Evolutionary conservation across 805 yeast species (phyloP).

Genomic region (Clavispora santaluciae): DNA sequence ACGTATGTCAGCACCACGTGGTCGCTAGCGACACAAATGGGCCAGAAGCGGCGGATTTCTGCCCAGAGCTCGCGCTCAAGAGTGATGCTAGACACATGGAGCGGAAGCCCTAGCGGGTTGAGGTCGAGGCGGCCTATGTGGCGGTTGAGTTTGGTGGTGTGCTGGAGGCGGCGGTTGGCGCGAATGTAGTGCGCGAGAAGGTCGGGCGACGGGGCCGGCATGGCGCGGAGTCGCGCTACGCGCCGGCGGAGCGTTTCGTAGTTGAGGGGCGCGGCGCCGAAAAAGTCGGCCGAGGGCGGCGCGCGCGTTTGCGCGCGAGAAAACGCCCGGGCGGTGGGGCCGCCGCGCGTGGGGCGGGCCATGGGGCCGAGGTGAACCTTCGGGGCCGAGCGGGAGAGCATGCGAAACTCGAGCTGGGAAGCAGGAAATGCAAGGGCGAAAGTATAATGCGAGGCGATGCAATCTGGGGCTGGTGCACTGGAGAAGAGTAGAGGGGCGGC

Average conservation of each 20-base stretch:
- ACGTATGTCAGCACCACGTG: constrained; percentile 10
- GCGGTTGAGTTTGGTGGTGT: constrained; percentile 2
- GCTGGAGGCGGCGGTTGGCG: constrained; percentile 15
- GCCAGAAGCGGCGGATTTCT: constrained; percentile 11
- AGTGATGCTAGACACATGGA: constrained; percentile 9
- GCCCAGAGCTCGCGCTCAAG: constrained; percentile 15
- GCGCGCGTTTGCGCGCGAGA: background rate
- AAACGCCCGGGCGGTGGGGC: background rate
- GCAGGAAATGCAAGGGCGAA: no score
- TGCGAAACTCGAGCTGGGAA: no score
- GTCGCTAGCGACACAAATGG: constrained; percentile 4
- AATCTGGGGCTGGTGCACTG: no score
- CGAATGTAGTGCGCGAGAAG: constrained; percentile 10
- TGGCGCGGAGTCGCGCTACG: constrained; percentile 4
- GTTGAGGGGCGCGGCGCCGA: constrained; percentile 11
- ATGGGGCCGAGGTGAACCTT: no score
- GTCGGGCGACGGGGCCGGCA: constrained; percentile 3
- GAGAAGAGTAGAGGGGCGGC: no score
- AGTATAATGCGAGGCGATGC: no score
- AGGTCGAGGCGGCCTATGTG: background rate
- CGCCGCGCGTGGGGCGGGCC: no score
- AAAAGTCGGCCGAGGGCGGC: constrained; percentile 1
- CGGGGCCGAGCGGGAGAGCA: no score
- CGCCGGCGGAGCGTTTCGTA: constrained; percentile 12
- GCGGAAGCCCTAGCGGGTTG: constrained; percentile 4